These are phyloP conservation scores for Sherardia arvensis DNA, from an alignment of 257 asterid species.

Conservation along the genomic window DNA sequence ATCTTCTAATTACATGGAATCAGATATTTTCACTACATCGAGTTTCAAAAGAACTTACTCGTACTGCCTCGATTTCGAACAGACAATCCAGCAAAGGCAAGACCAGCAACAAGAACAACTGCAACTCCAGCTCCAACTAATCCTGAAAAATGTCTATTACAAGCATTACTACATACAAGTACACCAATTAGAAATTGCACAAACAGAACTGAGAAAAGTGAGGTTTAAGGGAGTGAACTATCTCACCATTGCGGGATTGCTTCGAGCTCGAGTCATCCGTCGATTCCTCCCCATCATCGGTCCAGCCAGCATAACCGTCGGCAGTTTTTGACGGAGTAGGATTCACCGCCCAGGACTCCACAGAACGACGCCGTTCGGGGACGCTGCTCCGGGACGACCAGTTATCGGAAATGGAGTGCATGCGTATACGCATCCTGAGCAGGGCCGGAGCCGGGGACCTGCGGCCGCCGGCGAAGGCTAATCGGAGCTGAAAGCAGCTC, in stretches of 20 bases:
- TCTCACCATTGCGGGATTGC: conserved; percentile 52
- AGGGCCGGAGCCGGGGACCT: conserved; percentile 22
- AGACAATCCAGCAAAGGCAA: conserved; percentile 61
- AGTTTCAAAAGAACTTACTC: too few relatives aligned
- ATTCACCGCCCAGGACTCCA: conserved; percentile 38
- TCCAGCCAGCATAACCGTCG: conserved; percentile 76
- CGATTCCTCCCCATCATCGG: conserved; percentile 35
- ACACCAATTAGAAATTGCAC: conserved; percentile 16
- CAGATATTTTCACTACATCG: background rate
- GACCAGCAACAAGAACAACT: conserved; percentile 60
- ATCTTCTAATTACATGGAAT: background rate
- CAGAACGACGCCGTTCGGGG: conserved; percentile 32
- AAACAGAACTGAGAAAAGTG: background rate
- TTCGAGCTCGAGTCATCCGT: conserved; percentile 39
- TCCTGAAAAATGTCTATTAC: conserved; percentile 68
- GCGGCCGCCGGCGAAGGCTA: conserved; percentile 45
- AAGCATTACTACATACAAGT: conserved; percentile 56
- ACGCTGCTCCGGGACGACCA: conserved; percentile 32
- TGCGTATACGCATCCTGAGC: conserved; percentile 26
- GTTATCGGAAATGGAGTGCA: conserved; percentile 32
- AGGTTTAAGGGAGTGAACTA: background rate
- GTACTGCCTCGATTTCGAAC: conserved; percentile 43
- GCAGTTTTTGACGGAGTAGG: conserved; percentile 30
- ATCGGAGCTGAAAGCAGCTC: conserved; percentile 78
- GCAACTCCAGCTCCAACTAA: conserved; percentile 71